Conservation (phyloP, 106 monocot species). For the Dioscorea dumetorum region DNA sequence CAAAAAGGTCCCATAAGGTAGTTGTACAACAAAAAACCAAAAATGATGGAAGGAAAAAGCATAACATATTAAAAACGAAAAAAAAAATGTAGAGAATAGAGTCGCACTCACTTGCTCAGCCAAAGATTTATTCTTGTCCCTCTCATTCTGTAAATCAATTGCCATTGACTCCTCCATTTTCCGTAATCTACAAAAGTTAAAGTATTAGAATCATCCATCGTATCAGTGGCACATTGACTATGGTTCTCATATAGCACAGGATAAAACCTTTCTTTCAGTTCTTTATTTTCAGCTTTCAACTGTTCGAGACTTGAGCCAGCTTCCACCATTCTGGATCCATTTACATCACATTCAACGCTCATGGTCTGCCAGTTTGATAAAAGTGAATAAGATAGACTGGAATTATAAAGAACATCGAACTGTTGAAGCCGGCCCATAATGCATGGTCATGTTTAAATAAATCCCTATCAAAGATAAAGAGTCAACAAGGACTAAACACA, state of each 20-base stretch:
- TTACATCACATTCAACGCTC: conserved; percentile 3
- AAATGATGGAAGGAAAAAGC: neutral
- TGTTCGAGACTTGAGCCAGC: conserved; percentile 13
- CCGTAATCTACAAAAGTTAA: conserved; percentile 19
- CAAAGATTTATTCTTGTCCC: conserved; percentile 30
- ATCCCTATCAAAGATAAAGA: no score
- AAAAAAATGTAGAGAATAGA: no score
- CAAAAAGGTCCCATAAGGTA: neutral
- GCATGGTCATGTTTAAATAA: neutral
- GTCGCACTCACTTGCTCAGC: conserved; percentile 33
- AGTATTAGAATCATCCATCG: neutral
- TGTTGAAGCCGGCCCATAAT: neutral
- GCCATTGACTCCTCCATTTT: conserved; percentile 31
- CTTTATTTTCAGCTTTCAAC: conserved; percentile 40
- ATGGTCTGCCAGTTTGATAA: conserved; percentile 8
- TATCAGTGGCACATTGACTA: neutral
- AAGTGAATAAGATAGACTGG: neutral
- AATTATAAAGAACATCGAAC: neutral
- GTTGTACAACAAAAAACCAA: neutral
- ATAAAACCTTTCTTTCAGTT: conserved; percentile 35
- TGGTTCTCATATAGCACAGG: neutral
- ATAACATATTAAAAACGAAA: neutral
- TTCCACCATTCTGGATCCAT: neutral
- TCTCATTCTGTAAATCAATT: conserved; percentile 30
- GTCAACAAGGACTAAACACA: neutral